Evolutionary conservation across 345 rosid genomes (phyloP), one percentile per base, ranked within the genome.

Genomic region (Pistacia vera): DNA sequence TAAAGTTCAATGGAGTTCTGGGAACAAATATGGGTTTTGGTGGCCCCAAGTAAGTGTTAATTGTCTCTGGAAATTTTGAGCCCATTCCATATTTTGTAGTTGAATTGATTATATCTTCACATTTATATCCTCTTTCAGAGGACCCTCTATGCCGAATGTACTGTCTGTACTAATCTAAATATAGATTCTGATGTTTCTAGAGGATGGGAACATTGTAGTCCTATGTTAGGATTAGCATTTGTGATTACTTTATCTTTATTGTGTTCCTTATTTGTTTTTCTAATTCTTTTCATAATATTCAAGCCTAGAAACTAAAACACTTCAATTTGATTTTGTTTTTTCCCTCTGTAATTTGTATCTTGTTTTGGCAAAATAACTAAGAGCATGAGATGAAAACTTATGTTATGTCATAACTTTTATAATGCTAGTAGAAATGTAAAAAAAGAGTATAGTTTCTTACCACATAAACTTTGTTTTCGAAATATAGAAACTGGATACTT

Each of bases 21-120:
- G 90, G 87, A 78, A 83, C 82, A 60, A 48, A 74, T 70, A 66
- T 90, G 75, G 88, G 88, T 41, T 83, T 81, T 41, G 66, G 36
- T 77, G 89, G 91, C 52, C 90, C 89, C 54, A 85, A 79, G 92
- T 90, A 79, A 86, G 89, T 44, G 9, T 54, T 36, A 6, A 63
- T 54, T 44, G 2, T 75, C 13, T 11, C 17, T 79, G 48, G 28
- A 52, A 36, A 41, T 17, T 68, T 80, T n/a, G 54, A 22, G 63
- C n/a, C 22, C 16, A 18, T 67, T 30, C 33, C 16, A 25, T 11
- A 16, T 48, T 69, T 52, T 81, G 64, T 65, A 14, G 57, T 73
- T 66, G 66, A 56, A 30, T 25, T 14, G 33, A 66, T 69, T 55
- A 57, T 56, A 35, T 22, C 18, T 55, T 3, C 18, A 4, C 44